Base-by-base conservation (phyloP, 805 yeast species). In the Zygoascus tannicola region DNA sequence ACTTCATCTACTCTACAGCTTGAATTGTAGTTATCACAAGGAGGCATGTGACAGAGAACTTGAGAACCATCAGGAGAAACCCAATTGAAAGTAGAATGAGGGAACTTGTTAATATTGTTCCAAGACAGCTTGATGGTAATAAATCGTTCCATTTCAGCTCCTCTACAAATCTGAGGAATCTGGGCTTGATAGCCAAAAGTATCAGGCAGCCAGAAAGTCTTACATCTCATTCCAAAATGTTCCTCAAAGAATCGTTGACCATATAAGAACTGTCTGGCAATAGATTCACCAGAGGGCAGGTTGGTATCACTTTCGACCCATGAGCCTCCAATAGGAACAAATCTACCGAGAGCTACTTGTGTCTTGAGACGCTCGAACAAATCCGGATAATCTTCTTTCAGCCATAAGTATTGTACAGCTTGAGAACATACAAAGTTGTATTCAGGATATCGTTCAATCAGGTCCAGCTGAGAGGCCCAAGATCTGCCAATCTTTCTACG, bases 391-490 rank as follows among this genome's bases (percentile, higher is more conserved):
- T 86, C 88, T 44, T 78, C 66, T 52, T 78, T 72, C 49, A 88
- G 70, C 97, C 97, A 88, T 58, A 82, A 78, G 63, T 81, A 88
- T 60, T 88, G 97, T 61, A 86, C 96, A 49, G 88, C 94, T 54
- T 90, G 97, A 5, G 95, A 85, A 0, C 96, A 95, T 19, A 81
- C 95, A 64, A 88, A 88, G 20, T 80, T 78, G 58, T 84, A 86
- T 65, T 90, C 97, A 0, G 96, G 95, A 52, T 85, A 88, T 52
- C 77, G 71, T 41, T 85, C 88, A 56, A 90, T 76, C 38, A 90
- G 62, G 44, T 85, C 80, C 40, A 88, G 67, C 65, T 88, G 97
- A 8, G 95, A 77, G 0, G 95, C 79, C 96, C 96, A 88, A 4
- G 95, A 85, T 53, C 97, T 73, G 2, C 87, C 94, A 46, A 88